Base-by-base conservation (phyloP, 2,329 filamentous ascomycete genomes). In the Leptodontidium sp. region DNA sequence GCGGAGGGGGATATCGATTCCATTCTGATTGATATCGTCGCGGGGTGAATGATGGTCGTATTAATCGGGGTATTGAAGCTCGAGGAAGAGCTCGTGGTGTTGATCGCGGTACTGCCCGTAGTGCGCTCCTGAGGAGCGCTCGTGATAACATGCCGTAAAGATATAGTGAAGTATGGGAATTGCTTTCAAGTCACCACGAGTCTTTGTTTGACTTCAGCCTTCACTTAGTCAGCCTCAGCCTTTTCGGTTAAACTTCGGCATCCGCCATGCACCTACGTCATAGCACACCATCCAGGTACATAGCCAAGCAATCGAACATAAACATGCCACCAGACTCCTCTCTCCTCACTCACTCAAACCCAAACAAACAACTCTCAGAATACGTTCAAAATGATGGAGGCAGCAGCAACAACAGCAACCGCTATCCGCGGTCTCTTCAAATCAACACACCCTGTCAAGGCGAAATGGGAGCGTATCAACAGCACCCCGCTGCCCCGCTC, bases 401-500 rank as follows among this genome's bases (percentile, higher is more conserved):
- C 72, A 55, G 70, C 66, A 66, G 70, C 74, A 57, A 73, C 73
- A 32, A 71, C 70, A 14, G 68, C 69, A 7, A 71, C 70, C 6
- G 70, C 71, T 35, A 69, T 71, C 24, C 70, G 75, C 17, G 74
- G 76, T 15, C 62, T 77, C 21, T 71, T 77, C 29, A 67, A 77
- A 68, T 58, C 72, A 17, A 76, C 74, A 4, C 72, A 75, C 47
- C 76, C 74, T 1, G 65, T 88, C 73, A 86, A 84, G 73, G 88
- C 84, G 45, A 89, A 87, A 62, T 90, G 88, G 88, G 84, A 89
- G 75, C 86, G 84, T 73, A 83, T 91, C 74, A 68, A 74, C 57
- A 76, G 87, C 43, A 84, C 86, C 2, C 72, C 82, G 0, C 84
- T 94, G 8, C 87, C 88, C 49, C 89, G 92, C 65, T 95, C 93